Percentiles rank a stretch among this genome's conserved stretches.
phyloP scores from a whole-genome alignment of 2,329 filamentous ascomycete species.

The Neopestalotiopsis clavispora region DNA sequence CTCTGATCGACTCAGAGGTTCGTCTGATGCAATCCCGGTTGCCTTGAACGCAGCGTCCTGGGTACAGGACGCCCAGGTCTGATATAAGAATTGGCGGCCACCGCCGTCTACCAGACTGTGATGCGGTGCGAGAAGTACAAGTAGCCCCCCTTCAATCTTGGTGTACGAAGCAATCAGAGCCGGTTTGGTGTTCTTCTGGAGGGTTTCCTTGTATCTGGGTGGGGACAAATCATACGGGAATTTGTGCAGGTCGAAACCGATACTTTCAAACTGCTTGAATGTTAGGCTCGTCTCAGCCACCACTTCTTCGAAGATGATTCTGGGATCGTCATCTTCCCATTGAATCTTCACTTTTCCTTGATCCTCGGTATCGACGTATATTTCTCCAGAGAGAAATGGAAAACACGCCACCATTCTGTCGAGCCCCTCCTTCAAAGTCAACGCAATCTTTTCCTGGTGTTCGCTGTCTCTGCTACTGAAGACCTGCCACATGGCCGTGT shows the following conservation, averaged over 20 bases:
- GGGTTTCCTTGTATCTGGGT: neutral
- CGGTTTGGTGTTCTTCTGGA: neutral
- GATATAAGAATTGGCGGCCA: neutral
- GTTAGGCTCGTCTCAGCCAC: neutral
- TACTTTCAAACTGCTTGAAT: neutral
- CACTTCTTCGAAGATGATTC: neutral
- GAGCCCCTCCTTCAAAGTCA: neutral
- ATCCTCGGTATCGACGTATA: neutral
- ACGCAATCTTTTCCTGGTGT: neutral
- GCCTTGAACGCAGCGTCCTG: neutral
- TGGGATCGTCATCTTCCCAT: neutral
- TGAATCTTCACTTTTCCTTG: neutral
- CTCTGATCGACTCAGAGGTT: neutral
- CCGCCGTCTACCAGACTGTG: neutral
- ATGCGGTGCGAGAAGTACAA: neutral
- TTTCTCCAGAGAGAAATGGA: neutral
- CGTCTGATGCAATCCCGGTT: neutral
- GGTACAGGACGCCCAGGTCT: neutral
- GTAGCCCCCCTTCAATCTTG: neutral
- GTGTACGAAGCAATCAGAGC: neutral
- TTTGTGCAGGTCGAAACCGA: neutral
- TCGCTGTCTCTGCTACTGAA: neutral
- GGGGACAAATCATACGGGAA: neutral
- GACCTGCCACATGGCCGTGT: neutral
- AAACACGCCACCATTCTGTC: neutral